These are phyloP conservation scores for Basidiobolus meristosporus DNA, from an alignment of 371 early-diverging fungal species.

Conservation along the genomic window DNA sequence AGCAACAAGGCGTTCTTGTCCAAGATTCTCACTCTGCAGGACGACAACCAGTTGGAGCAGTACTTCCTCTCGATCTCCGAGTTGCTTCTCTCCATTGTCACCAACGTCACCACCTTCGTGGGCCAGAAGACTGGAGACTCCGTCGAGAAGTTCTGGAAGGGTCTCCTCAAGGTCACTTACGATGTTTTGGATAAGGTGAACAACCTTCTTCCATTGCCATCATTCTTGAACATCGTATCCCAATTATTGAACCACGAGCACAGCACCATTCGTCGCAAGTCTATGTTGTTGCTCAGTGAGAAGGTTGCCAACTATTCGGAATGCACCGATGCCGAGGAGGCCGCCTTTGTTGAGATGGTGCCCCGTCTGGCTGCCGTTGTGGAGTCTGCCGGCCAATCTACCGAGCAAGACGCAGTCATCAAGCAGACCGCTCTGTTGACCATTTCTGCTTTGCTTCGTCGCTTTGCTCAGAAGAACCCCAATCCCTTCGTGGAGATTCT, in stretches of 20 bases:
- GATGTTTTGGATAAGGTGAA: conserved; percentile 61
- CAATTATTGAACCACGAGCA: conserved; percentile 47
- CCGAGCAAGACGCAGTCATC: conserved; percentile 34
- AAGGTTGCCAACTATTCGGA: conserved; percentile 16
- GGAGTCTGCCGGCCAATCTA: conserved; percentile 15
- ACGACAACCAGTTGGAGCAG: conserved; percentile 24
- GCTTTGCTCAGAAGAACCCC: conserved; percentile 38
- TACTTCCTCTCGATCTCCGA: conserved; percentile 27
- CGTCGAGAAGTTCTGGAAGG: conserved; percentile 33
- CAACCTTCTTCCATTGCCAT: conserved; percentile 42
- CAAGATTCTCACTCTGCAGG: conserved; percentile 20
- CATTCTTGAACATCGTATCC: conserved; percentile 49
- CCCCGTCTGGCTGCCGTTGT: conserved; percentile 18
- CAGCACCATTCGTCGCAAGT: conserved; percentile 48
- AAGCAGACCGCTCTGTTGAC: conserved; percentile 67
- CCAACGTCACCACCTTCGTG: conserved; percentile 13
- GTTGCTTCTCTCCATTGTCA: conserved; percentile 22
- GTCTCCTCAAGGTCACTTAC: conserved; percentile 33
- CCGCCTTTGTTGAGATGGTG: conserved; percentile 19
- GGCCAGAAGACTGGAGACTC: conserved; percentile 5
- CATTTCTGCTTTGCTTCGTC: conserved; percentile 46
- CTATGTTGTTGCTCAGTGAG: conserved; percentile 57
- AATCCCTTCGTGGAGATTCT: conserved; percentile 35
- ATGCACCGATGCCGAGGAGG: conserved; percentile 14
- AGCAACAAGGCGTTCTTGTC: conserved; percentile 32